A percentile compares a stretch with the other conserved stretches of the same genome.
Conservation (phyloP, 164 flowering plant genomes). For the Tetracentron sinense region DNA sequence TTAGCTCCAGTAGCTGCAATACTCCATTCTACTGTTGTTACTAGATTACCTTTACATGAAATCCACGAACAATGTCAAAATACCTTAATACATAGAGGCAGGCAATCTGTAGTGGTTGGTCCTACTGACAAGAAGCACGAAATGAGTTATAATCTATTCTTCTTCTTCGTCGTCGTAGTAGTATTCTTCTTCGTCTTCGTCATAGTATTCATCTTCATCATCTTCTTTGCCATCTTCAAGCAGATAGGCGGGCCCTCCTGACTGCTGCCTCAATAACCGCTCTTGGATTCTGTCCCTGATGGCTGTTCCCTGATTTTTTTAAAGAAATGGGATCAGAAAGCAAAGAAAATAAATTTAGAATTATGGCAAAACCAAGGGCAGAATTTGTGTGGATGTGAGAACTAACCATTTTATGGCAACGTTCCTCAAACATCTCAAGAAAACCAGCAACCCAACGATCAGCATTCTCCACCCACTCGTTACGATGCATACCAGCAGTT, state of each 20-base stretch:
- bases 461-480: constrained; percentile 80
- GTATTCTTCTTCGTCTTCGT: constrained; percentile 19
- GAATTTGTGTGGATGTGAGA: neutral
- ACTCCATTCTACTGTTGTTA: no score
- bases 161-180: constrained; percentile 21
- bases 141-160: no score
- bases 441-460: constrained; percentile 80
- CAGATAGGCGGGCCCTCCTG: constrained; percentile 10
- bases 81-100: no score
- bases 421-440: constrained; percentile 86
- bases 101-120: no score
- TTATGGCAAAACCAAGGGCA: neutral
- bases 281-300: constrained; percentile 62
- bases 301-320: constrained; percentile 67
- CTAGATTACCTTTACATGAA: no score
- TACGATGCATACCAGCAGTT: constrained; percentile 54
- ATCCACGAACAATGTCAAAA: no score
- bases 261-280: constrained; percentile 35
- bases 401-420: constrained; percentile 72
- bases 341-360: neutral
- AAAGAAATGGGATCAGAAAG: neutral
- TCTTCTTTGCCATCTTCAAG: constrained; percentile 18
- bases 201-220: constrained; percentile 26
- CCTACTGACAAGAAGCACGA: no score
- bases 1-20: no score